Evolutionary conservation across 2,329 filamentous ascomycete species (phyloP).

Genomic region (Fusarium haematococcum): DNA sequence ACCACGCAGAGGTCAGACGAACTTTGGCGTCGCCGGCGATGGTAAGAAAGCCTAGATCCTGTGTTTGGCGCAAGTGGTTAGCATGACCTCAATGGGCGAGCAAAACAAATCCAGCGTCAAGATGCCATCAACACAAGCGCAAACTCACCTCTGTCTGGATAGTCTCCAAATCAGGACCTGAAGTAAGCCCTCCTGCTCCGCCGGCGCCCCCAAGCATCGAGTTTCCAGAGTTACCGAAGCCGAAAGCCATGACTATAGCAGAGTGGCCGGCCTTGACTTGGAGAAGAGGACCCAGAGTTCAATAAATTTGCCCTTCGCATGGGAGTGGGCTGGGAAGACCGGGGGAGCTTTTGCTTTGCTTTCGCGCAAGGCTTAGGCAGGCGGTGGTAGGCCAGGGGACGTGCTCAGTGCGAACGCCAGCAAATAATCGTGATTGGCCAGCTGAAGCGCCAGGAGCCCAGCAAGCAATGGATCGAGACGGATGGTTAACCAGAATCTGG

Average conservation of each 20-base stretch:
- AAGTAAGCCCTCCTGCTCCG: constrained; percentile 51
- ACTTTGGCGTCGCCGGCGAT: constrained; percentile 85
- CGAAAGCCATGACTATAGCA: constrained; percentile 71
- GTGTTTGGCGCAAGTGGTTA: constrained; percentile 35
- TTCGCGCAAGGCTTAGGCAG: constrained; percentile 28
- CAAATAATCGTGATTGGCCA: constrained; percentile 37
- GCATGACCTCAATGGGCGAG: constrained; percentile 23
- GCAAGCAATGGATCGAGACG: constrained; percentile 6
- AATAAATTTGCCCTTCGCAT: constrained; percentile 44
- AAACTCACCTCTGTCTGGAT: constrained; percentile 82
- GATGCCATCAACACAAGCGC: constrained; percentile 10
- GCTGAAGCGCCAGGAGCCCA: constrained; percentile 13
- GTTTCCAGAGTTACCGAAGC: constrained; percentile 64
- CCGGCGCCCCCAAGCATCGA: constrained; percentile 55
- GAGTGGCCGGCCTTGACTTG: constrained; percentile 50
- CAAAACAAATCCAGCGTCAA: constrained; percentile 22
- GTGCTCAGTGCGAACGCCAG: constrained; percentile 26
- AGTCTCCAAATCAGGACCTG: constrained; percentile 77
- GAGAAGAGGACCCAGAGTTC: constrained; percentile 41
- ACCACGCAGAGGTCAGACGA: constrained; percentile 84
- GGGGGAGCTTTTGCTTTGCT: constrained; percentile 38
- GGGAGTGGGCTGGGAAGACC: constrained; percentile 35
- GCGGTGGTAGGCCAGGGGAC: constrained; percentile 38
- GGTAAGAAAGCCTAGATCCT: constrained; percentile 84
- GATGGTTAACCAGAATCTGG: constrained; percentile 6